These are phyloP conservation scores for Colletotrichum sp. DNA, from an alignment of 2,329 filamentous ascomycete genomes.

Conservation along the genomic window DNA sequence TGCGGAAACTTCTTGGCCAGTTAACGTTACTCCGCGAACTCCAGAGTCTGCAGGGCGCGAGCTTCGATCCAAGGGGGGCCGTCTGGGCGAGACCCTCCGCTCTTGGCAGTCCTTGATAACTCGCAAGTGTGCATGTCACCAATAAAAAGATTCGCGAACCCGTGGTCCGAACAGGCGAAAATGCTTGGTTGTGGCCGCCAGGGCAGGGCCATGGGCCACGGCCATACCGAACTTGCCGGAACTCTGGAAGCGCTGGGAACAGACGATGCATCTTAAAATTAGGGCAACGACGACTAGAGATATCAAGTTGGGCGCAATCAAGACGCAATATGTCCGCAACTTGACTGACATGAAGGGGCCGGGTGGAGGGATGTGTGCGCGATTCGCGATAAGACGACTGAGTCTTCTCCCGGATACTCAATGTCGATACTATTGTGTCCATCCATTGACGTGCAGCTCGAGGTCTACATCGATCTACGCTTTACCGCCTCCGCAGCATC, in stretches of 20 bases:
- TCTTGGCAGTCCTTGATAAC: not conserved
- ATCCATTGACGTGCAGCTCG: not conserved
- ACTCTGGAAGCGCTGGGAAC: not conserved
- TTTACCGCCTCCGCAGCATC: constrained; percentile 3
- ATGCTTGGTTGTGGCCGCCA: not conserved
- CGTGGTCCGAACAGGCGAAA: constrained; percentile 3
- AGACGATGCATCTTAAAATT: not conserved
- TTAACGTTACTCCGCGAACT: not conserved
- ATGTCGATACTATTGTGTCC: not conserved
- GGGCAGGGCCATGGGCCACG: not conserved
- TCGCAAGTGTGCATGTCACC: not conserved
- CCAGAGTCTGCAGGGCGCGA: not conserved
- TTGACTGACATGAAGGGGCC: constrained; percentile 9
- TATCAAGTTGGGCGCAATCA: not conserved
- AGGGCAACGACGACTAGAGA: not conserved
- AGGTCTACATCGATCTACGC: not conserved
- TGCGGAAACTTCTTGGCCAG: constrained; percentile 1
- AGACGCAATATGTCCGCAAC: constrained; percentile 9
- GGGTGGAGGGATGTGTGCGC: not conserved
- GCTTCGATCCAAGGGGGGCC: not conserved
- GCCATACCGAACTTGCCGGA: not conserved
- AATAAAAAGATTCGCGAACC: constrained; percentile 9
- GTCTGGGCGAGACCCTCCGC: not conserved
- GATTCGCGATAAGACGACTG: not conserved
- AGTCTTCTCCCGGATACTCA: not conserved